Conservation (phyloP, 768 basidiomycete species). For the Saitozyma sp. region DNA sequence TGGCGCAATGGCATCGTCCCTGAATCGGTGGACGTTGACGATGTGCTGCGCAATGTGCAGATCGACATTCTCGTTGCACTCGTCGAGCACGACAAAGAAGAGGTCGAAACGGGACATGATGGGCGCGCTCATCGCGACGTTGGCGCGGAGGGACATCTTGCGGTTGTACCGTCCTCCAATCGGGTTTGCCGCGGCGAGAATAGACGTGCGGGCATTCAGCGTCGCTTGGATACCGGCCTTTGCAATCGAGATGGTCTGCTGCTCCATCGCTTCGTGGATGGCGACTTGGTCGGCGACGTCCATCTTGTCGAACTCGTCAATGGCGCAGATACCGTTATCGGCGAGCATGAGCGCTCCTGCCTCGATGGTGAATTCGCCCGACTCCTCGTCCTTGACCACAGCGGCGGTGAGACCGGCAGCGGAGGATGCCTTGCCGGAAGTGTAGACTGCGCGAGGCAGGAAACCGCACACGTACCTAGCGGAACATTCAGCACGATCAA, state of each 20-base stretch:
- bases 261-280: constrained; percentile 99
- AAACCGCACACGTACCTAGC: constrained; percentile 93
- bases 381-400: constrained; percentile 97
- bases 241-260: constrained; percentile 98
- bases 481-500: constrained; percentile 9
- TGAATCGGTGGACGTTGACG: constrained; percentile 93
- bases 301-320: constrained; percentile 99
- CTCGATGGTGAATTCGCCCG: constrained; percentile 98
- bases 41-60: constrained; percentile 94
- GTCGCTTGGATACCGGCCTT: constrained; percentile 99
- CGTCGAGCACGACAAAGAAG: constrained; percentile 97
- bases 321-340: constrained; percentile 99
- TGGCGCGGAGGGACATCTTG: constrained; percentile 84
- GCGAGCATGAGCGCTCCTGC: constrained; percentile 99
- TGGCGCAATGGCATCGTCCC: constrained; percentile 89
- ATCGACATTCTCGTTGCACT: constrained; percentile 90
- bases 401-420: constrained; percentile 98
- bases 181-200: constrained; percentile 96
- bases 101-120: constrained; percentile 99
- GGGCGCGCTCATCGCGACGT: constrained; percentile 95
- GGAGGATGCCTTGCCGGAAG: constrained; percentile 98
- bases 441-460: constrained; percentile 95
- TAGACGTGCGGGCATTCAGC: constrained; percentile 93
- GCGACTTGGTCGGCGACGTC: constrained; percentile 97
- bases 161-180: constrained; percentile 95